A percentile compares a stretch with the other conserved stretches of the same genome.
These are phyloP conservation scores for Epichloe uncinata DNA, from an alignment of 2,329 filamentous ascomycete species.

Conservation along the genomic window DNA sequence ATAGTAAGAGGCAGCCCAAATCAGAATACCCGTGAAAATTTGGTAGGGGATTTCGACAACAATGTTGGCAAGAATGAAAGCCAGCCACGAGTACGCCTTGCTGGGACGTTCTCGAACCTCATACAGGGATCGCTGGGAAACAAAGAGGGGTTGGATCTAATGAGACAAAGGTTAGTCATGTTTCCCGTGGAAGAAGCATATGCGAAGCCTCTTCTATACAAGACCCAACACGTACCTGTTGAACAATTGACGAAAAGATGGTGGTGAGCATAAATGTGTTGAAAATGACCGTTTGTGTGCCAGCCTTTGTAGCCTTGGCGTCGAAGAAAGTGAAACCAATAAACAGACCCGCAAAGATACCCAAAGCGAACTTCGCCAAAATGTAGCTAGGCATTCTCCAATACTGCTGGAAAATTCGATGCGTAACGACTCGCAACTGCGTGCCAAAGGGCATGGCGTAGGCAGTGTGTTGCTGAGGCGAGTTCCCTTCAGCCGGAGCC, in stretches of 20 bases:
- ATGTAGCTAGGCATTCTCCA: slow-evolving; percentile 72
- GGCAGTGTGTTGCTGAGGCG: slow-evolving; percentile 35
- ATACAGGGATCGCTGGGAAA: slow-evolving; percentile 60
- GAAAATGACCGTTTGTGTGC: slow-evolving; percentile 65
- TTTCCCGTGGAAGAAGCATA: background rate
- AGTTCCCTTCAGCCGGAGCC: slow-evolving; percentile 7
- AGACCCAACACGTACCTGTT: slow-evolving; percentile 31
- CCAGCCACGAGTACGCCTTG: slow-evolving; percentile 64
- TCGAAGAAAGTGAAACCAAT: slow-evolving; percentile 62
- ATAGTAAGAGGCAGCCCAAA: slow-evolving; percentile 57
- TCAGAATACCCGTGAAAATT: slow-evolving; percentile 46
- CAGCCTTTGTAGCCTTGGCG: slow-evolving; percentile 41
- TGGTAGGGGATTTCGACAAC: slow-evolving; percentile 63
- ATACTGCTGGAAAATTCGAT: slow-evolving; percentile 68
- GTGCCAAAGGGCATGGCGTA: slow-evolving; percentile 62
- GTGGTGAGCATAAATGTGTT: slow-evolving; percentile 63
- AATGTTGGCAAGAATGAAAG: slow-evolving; percentile 59
- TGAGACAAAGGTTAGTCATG: background rate
- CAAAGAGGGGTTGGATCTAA: slow-evolving; percentile 53
- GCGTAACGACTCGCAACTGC: slow-evolving; percentile 52
- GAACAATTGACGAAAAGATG: slow-evolving; percentile 57
- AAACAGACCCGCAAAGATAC: slow-evolving; percentile 48
- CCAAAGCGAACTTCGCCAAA: slow-evolving; percentile 56
- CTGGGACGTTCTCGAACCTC: slow-evolving; percentile 64
- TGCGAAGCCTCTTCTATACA: no score